Evolutionary conservation across 1,284 basidiomycete species (phyloP).

Genomic region (Cryptococcus sp.): DNA sequence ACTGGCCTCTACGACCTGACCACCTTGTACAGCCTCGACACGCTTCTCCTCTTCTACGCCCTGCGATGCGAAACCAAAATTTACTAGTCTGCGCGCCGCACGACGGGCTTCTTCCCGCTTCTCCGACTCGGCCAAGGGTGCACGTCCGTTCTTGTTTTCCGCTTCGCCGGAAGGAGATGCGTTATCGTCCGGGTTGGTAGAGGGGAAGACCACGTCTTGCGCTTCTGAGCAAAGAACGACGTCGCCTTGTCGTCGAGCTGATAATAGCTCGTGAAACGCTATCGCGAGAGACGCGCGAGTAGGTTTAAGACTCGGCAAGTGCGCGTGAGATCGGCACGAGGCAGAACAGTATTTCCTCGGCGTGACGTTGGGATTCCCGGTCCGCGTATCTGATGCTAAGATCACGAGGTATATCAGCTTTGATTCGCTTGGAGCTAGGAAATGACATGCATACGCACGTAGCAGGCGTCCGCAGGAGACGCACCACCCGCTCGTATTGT

Average conservation of each 20-base stretch:
- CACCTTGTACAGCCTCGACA: conserved; percentile 27
- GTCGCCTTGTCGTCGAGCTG: background rate
- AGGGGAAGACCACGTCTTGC: conserved; percentile 9
- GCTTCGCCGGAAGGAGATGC: background rate
- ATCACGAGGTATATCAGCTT: background rate
- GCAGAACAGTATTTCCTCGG: conserved; percentile 29
- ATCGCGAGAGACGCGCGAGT: conserved; percentile 7
- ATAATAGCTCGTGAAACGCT: conserved; percentile 12
- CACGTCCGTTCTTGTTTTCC: background rate
- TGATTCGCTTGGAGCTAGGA: background rate
- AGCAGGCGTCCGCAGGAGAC: conserved; percentile 14
- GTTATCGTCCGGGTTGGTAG: background rate
- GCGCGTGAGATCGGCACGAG: conserved; percentile 20
- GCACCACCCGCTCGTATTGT: conserved; percentile 4
- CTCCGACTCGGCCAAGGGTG: conserved; percentile 6
- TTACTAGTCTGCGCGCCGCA: conserved; percentile 22
- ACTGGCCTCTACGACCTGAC: conserved; percentile 26
- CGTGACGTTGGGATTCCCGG: conserved; percentile 10
- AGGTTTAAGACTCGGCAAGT: conserved; percentile 3
- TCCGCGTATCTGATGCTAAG: conserved; percentile 3
- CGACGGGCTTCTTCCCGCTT: conserved; percentile 25
- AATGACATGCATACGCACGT: background rate
- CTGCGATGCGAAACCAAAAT: conserved; percentile 26
- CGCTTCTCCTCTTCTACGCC: conserved; percentile 21
- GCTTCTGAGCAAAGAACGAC: conserved; percentile 15